phyloP scores from a whole-genome alignment of 2,329 filamentous ascomycete genomes.

The Sclerotinia spermophila region DNA sequence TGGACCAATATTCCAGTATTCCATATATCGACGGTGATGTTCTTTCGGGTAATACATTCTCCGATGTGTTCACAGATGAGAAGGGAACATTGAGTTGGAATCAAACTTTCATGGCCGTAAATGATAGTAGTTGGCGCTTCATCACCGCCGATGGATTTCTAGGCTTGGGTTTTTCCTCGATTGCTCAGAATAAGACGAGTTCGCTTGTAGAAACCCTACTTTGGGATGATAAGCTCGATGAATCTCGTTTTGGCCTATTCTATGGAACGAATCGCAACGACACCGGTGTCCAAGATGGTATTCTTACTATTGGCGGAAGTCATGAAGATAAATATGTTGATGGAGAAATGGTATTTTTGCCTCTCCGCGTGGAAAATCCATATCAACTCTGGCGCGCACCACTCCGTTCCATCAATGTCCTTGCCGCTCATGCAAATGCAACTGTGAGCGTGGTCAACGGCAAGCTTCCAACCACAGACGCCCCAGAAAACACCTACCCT shows the following conservation, averaged over 20 bases:
- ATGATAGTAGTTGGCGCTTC: not conserved
- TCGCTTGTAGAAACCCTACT: slow-evolving; percentile 12
- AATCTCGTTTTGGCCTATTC: slow-evolving; percentile 1
- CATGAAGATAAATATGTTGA: slow-evolving; percentile 14
- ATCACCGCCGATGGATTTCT: slow-evolving; percentile 2
- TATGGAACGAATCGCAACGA: slow-evolving; percentile 2
- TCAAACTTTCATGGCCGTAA: slow-evolving; percentile 10
- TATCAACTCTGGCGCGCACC: slow-evolving; percentile 6
- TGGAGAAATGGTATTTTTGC: not conserved
- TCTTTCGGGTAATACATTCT: not conserved
- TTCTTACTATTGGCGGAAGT: slow-evolving; percentile 8
- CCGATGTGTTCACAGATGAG: slow-evolving; percentile 1
- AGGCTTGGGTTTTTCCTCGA: slow-evolving; percentile 12
- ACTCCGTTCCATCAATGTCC: not conserved
- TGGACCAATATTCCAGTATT: not conserved
- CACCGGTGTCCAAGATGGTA: not conserved
- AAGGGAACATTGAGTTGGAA: not conserved
- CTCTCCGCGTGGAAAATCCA: not conserved
- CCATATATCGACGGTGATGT: not conserved
- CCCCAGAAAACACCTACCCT: not conserved
- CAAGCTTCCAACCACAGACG: not conserved
- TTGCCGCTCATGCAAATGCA: not conserved
- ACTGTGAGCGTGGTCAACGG: not conserved
- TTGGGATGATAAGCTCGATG: slow-evolving; percentile 2
- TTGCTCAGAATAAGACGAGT: not conserved